Evolutionary conservation across 73 alveolate species (phyloP).

Genomic region (Effrenium voratum): DNA sequence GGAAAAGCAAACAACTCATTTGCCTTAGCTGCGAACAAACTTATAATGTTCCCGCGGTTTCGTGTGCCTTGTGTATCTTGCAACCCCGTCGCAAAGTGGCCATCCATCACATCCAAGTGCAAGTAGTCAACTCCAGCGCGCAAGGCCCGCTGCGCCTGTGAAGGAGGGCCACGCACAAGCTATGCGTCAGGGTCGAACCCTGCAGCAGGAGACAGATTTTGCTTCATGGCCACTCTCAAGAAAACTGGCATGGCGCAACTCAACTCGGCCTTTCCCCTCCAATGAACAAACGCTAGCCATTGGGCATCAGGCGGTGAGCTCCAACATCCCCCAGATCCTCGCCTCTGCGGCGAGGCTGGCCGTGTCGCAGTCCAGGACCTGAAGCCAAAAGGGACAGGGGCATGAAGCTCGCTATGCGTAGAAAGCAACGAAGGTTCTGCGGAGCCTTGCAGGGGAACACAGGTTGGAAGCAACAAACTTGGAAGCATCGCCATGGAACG

Average conservation of each 20-base stretch:
- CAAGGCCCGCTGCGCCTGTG: slow-evolving; percentile 80
- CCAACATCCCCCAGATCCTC: not conserved
- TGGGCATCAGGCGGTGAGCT: too few species aligned
- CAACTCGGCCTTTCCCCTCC: too few species aligned
- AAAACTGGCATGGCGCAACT: too few species aligned
- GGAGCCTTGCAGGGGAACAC: not conserved
- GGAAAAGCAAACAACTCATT: not conserved
- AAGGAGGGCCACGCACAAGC: not conserved
- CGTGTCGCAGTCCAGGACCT: slow-evolving; percentile 82
- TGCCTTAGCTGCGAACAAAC: not conserved
- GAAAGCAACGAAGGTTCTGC: not conserved
- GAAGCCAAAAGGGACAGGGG: not conserved
- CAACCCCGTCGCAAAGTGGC: slow-evolving; percentile 95
- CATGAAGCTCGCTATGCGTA: not conserved
- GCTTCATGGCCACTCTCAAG: too few species aligned
- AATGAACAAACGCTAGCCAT: too few species aligned
- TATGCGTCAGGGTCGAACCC: too few species aligned
- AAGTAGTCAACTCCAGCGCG: slow-evolving; percentile 95
- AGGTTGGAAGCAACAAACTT: too few species aligned
- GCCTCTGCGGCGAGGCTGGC: slow-evolving; percentile 84
- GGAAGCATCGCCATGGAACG: too few species aligned
- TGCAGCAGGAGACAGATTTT: too few species aligned
- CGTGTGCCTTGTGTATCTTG: slow-evolving; percentile 20
- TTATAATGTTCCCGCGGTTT: not conserved
- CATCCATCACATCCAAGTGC: slow-evolving; percentile 96